These are phyloP conservation scores for Vitis hybrid DNA, from an alignment of 177 flowering plant genomes.

Conservation along the genomic window DNA sequence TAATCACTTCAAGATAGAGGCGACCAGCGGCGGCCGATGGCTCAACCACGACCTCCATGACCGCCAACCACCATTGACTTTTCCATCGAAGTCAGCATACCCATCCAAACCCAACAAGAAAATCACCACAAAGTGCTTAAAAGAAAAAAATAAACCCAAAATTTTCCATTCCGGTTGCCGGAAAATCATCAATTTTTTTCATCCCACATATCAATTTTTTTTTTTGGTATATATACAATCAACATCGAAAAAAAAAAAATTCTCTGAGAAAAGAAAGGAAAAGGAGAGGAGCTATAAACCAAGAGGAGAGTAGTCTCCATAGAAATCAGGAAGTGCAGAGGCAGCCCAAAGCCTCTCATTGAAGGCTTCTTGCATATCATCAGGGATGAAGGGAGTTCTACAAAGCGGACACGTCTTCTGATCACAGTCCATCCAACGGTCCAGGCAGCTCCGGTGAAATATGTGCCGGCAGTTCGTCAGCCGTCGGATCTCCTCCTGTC, in stretches of 20 bases:
- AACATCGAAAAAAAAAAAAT: not conserved
- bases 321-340: conserved; percentile 61
- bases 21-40: too few relatives aligned
- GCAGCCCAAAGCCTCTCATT: conserved; percentile 87
- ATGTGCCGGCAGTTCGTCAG: conserved; percentile 78
- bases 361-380: conserved; percentile 63
- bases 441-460: conserved; percentile 82
- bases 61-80: too few relatives aligned
- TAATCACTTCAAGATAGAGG: too few relatives aligned
- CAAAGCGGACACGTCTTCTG: conserved; percentile 92
- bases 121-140: not conserved
- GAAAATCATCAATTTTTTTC: too few relatives aligned
- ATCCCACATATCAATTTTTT: too few relatives aligned
- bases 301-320: conserved; percentile 45
- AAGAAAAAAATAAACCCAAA: too few relatives aligned
- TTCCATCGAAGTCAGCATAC: too few relatives aligned
- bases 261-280: not conserved
- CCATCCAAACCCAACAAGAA: not conserved
- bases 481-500: conserved; percentile 63
- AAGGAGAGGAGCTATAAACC: conserved; percentile 14
- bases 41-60: too few relatives aligned
- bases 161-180: too few relatives aligned
- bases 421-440: conserved; percentile 97
- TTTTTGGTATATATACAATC: not conserved
- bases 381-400: conserved; percentile 63